Percentiles rank a stretch among this genome's conserved stretches.
These are phyloP conservation scores for Phytophthora ohioensis DNA, from an alignment of 352 stramenopile species.

Conservation along the genomic window DNA sequence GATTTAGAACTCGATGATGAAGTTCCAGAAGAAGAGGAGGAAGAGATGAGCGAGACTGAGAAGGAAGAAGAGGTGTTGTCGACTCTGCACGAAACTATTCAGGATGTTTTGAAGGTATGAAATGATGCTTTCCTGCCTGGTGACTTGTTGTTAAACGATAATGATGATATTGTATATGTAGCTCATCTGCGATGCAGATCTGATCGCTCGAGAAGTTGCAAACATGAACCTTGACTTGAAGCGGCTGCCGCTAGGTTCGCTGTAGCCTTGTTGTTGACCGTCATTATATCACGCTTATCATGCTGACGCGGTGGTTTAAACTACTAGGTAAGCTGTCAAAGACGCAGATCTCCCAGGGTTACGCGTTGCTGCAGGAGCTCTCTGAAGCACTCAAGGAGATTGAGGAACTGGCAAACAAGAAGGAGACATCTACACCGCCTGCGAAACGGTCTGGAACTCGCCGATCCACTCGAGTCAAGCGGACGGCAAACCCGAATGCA, in stretches of 20 bases:
- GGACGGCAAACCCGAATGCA: constrained; percentile 35
- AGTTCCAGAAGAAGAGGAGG: constrained; percentile 50
- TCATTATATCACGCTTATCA: neutral
- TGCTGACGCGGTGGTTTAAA: neutral
- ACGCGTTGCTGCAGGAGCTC: constrained; percentile 59
- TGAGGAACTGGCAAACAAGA: constrained; percentile 28
- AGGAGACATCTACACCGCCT: neutral
- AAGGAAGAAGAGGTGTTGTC: constrained; percentile 46
- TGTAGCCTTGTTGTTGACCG: neutral
- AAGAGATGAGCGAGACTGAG: constrained; percentile 41
- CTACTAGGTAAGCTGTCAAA: constrained; percentile 55
- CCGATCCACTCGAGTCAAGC: constrained; percentile 39
- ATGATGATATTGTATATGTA: constrained; percentile 16
- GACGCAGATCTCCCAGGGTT: constrained; percentile 71
- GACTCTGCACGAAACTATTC: constrained; percentile 43
- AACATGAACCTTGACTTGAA: constrained; percentile 69
- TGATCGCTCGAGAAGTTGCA: constrained; percentile 55
- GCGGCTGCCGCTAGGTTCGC: constrained; percentile 54
- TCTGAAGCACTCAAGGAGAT: constrained; percentile 62
- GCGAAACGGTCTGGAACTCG: constrained; percentile 25
- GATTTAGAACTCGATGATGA: constrained; percentile 46
- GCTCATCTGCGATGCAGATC: constrained; percentile 60
- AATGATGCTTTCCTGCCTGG: neutral
- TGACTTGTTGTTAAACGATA: neutral
- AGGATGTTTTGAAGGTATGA: constrained; percentile 54